phyloP scores from a whole-genome alignment of 495 filamentous ascomycete species.

The Penicillium cinerascens region DNA sequence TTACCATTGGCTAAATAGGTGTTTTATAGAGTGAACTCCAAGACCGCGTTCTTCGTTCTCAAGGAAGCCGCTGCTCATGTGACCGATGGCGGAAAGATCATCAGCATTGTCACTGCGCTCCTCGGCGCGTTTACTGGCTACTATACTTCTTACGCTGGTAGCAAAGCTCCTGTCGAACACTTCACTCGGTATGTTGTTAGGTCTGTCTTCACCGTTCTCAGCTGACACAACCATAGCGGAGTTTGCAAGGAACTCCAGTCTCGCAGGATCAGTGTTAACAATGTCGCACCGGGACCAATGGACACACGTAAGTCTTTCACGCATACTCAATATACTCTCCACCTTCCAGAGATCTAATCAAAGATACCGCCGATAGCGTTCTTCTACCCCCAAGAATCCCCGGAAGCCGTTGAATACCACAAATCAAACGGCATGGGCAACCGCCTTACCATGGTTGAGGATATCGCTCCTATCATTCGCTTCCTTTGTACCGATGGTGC shows the following conservation, averaged over 20 bases:
- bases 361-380: constrained; percentile 21
- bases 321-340: no score
- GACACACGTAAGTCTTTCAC: constrained; percentile 1
- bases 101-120: constrained; percentile 34
- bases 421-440: constrained; percentile 32
- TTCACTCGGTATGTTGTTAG: constrained; percentile 28
- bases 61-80: constrained; percentile 33
- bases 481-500: constrained; percentile 36
- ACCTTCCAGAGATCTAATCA: no score
- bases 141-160: constrained; percentile 38
- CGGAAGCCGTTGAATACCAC: constrained; percentile 32
- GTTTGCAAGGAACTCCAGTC: constrained; percentile 34
- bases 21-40: constrained; percentile 28
- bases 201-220: not conserved
- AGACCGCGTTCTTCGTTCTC: constrained; percentile 33
- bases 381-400: constrained; percentile 35
- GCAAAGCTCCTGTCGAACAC: constrained; percentile 37
- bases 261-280: constrained; percentile 33
- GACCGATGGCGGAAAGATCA: constrained; percentile 32
- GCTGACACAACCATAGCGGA: constrained; percentile 3
- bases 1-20: not conserved
- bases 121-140: constrained; percentile 35
- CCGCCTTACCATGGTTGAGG: constrained; percentile 29
- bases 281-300: constrained; percentile 36
- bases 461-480: constrained; percentile 36